phyloP scores from a whole-genome alignment of 2,329 filamentous ascomycete species.

The Alternaria atra region DNA sequence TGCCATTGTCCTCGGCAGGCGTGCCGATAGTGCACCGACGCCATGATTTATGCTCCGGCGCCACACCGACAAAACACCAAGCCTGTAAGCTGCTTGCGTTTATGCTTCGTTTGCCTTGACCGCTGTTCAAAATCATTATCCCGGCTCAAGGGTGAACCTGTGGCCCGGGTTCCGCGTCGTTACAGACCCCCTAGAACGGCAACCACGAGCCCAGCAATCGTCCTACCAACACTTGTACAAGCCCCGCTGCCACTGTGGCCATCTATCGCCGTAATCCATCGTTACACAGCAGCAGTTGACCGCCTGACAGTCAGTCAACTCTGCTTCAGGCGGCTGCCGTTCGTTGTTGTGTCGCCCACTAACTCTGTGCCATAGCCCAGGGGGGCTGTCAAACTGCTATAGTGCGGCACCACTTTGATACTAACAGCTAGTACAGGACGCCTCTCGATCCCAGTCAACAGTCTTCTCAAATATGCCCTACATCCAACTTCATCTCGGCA shows the following conservation, averaged over 20 bases:
- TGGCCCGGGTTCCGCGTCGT: constrained; percentile 27
- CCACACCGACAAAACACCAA: constrained; percentile 14
- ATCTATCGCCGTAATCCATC: constrained; percentile 26
- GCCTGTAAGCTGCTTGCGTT: constrained; percentile 6
- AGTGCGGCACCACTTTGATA: constrained; percentile 33
- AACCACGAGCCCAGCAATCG: constrained; percentile 19
- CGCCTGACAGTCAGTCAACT: constrained; percentile 47
- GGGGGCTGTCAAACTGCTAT: constrained; percentile 45
- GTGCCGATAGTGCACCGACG: constrained; percentile 5
- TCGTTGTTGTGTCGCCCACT: constrained; percentile 32
- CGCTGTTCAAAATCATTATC: constrained; percentile 33
- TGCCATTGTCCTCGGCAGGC: constrained; percentile 24
- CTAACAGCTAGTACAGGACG: constrained; percentile 6
- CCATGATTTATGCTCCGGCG: background rate
- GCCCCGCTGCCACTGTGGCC: constrained; percentile 36
- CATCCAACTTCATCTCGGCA: constrained; percentile 10
- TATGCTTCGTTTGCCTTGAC: constrained; percentile 19
- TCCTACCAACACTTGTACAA: constrained; percentile 26
- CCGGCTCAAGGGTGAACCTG: constrained; percentile 37
- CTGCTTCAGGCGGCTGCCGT: constrained; percentile 25
- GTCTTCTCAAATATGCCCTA: constrained; percentile 14
- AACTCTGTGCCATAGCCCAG: constrained; percentile 27
- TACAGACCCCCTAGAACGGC: constrained; percentile 24
- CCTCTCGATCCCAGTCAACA: constrained; percentile 20
- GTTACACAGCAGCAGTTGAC: constrained; percentile 40